Evolutionary conservation across 148 eudicot species (phyloP).

Genomic region (Mesembryanthemum crystallinum): DNA sequence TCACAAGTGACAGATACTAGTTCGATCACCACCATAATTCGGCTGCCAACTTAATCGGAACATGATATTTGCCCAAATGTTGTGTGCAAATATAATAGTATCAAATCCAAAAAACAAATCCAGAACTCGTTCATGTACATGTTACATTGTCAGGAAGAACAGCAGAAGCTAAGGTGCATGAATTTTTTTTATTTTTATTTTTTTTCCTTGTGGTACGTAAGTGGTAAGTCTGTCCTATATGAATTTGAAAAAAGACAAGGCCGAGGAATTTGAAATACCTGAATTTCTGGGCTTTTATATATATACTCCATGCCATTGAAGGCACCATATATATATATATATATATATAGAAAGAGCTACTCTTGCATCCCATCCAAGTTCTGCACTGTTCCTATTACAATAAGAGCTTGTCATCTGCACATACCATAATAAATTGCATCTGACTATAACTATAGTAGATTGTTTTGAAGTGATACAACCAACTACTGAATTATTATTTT

Average conservation of each 20-base stretch:
- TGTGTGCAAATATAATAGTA: neutral
- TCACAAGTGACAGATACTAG: neutral
- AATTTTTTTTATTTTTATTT: too few relatives aligned
- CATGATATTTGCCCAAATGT: neutral
- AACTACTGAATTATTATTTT: too few relatives aligned
- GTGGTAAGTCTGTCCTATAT: neutral
- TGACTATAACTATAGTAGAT: too few relatives aligned
- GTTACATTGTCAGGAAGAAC: neutral
- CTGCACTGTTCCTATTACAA: constrained; percentile 41
- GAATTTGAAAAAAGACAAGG: neutral
- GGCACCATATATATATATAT: constrained; percentile 66
- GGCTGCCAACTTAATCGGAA: neutral
- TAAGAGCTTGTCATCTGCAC: constrained; percentile 14
- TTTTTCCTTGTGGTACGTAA: neutral
- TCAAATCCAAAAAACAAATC: neutral
- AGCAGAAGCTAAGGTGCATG: neutral
- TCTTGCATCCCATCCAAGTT: constrained; percentile 78
- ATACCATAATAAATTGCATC: too few relatives aligned
- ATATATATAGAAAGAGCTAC: constrained; percentile 76
- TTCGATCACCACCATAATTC: neutral
- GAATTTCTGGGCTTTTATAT: constrained; percentile 91
- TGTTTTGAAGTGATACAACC: too few relatives aligned
- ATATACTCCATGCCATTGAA: constrained; percentile 70
- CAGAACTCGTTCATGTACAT: neutral
- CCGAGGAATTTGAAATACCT: constrained; percentile 41